These are phyloP conservation scores for Skeletonema marinoi DNA, from an alignment of 108 stramenopile species.

Conservation along the genomic window DNA sequence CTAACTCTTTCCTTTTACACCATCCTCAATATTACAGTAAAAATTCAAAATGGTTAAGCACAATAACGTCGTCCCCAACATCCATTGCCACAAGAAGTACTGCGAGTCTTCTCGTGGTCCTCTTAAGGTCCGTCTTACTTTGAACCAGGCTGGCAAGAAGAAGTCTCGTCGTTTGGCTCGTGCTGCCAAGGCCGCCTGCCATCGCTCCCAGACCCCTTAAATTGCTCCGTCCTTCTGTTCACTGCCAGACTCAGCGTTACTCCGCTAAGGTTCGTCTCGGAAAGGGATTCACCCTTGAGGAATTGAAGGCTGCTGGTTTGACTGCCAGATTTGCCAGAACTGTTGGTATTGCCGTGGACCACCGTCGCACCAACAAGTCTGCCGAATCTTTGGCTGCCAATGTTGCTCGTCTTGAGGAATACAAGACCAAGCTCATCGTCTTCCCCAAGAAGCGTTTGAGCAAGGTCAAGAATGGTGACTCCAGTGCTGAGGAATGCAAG, in stretches of 20 bases:
- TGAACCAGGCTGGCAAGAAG: slow-evolving; percentile 98
- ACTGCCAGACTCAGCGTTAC: slow-evolving; percentile 96
- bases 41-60: slow-evolving; percentile 94
- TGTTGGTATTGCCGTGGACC: slow-evolving; percentile 97
- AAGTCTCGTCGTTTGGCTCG: slow-evolving; percentile 94
- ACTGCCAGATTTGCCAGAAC: slow-evolving; percentile 86
- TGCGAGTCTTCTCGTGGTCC: slow-evolving; percentile 84
- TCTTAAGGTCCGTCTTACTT: slow-evolving; percentile 88
- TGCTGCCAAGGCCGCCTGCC: slow-evolving; percentile 95
- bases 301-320: slow-evolving; percentile 95
- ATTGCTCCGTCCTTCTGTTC: slow-evolving; percentile 93
- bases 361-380: slow-evolving; percentile 90
- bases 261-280: slow-evolving; percentile 95
- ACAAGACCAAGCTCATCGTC: slow-evolving; percentile 94
- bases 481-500: slow-evolving; percentile 66
- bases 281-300: slow-evolving; percentile 95
- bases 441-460: slow-evolving; percentile 82
- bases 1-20: not conserved
- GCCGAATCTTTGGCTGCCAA: slow-evolving; percentile 85
- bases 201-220: slow-evolving; percentile 95
- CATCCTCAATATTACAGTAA: not conserved
- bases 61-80: slow-evolving; percentile 98
- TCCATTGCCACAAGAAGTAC: slow-evolving; percentile 99
- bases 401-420: slow-evolving; percentile 94
- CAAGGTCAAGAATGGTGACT: slow-evolving; percentile 82